A percentile compares a stretch with the other conserved stretches of the same genome.
Evolutionary conservation across 2,329 filamentous ascomycete species (phyloP).

Genomic region (Exophiala spinifera): DNA sequence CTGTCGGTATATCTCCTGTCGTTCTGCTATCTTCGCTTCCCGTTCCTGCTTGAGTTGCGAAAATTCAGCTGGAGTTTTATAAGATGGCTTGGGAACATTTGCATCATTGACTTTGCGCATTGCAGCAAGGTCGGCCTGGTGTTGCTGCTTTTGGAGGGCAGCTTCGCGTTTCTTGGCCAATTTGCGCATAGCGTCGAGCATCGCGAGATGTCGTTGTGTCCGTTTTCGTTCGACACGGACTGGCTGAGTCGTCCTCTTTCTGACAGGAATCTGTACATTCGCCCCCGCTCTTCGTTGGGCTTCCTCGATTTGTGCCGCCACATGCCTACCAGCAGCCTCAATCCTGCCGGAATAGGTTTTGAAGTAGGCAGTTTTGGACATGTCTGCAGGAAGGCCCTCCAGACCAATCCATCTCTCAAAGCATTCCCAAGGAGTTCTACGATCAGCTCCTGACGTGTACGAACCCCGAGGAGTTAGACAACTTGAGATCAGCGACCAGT

Average conservation of each 20-base stretch:
- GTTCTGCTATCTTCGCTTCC: slow-evolving; percentile 64
- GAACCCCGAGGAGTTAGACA: slow-evolving; percentile 70
- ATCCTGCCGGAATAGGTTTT: slow-evolving; percentile 65
- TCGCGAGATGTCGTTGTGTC: slow-evolving; percentile 78
- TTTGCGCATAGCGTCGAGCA: slow-evolving; percentile 94
- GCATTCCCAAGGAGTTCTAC: slow-evolving; percentile 95
- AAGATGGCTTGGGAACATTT: slow-evolving; percentile 49
- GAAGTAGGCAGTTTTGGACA: slow-evolving; percentile 95
- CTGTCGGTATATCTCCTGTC: slow-evolving; percentile 59
- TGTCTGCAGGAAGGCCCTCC: slow-evolving; percentile 85
- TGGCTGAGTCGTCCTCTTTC: slow-evolving; percentile 71
- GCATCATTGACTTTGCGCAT: slow-evolving; percentile 73
- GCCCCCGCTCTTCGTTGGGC: slow-evolving; percentile 47
- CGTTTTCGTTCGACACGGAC: slow-evolving; percentile 81
- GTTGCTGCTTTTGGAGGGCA: slow-evolving; percentile 79
- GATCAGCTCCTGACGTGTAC: slow-evolving; percentile 81
- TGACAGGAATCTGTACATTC: slow-evolving; percentile 50
- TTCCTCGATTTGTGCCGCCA: slow-evolving; percentile 56
- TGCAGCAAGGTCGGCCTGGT: slow-evolving; percentile 70
- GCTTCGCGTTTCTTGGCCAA: slow-evolving; percentile 91
- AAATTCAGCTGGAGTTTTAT: slow-evolving; percentile 83
- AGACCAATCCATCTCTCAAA: slow-evolving; percentile 95
- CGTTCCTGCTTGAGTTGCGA: slow-evolving; percentile 84
- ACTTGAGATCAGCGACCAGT: slow-evolving; percentile 91
- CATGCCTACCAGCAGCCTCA: slow-evolving; percentile 60